A percentile compares a stretch with the other conserved stretches of the same genome.
These are phyloP conservation scores for Microdochium paspali DNA, from an alignment of 2,329 filamentous ascomycete species.

Conservation along the genomic window DNA sequence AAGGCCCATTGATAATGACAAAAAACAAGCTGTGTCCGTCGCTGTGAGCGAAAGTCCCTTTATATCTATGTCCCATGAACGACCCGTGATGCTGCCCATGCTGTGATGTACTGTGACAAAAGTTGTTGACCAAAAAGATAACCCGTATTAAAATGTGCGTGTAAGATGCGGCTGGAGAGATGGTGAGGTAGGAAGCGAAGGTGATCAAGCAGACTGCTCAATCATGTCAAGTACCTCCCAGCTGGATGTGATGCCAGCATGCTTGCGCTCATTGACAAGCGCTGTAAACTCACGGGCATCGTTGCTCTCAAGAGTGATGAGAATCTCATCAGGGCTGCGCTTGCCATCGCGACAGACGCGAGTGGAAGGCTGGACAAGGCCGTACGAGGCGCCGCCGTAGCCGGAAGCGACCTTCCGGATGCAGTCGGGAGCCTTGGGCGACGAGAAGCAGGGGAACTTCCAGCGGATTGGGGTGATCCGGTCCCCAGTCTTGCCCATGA, in stretches of 20 bases:
- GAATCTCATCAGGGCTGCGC: neutral
- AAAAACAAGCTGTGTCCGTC: neutral
- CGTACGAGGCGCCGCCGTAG: neutral
- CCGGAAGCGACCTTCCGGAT: neutral
- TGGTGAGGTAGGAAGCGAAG: neutral
- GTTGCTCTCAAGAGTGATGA: neutral
- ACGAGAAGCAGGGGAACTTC: neutral
- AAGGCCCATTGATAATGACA: neutral
- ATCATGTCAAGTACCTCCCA: slow-evolving; percentile 1
- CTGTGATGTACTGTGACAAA: neutral
- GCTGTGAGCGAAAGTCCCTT: neutral
- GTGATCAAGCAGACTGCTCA: neutral
- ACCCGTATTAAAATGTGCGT: neutral
- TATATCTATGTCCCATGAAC: neutral
- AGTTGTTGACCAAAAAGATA: neutral
- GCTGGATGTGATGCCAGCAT: neutral
- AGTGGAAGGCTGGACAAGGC: neutral
- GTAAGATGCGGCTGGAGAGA: neutral
- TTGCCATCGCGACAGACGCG: neutral
- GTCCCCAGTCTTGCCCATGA: neutral
- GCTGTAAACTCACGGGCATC: neutral
- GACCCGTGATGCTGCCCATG: neutral
- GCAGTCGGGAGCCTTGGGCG: neutral
- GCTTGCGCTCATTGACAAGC: neutral
- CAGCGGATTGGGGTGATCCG: neutral